Evolutionary conservation across 2,329 filamentous ascomycete species (phyloP), one percentile per base, ranked within the genome.

Genomic region (Neurospora sp.): DNA sequence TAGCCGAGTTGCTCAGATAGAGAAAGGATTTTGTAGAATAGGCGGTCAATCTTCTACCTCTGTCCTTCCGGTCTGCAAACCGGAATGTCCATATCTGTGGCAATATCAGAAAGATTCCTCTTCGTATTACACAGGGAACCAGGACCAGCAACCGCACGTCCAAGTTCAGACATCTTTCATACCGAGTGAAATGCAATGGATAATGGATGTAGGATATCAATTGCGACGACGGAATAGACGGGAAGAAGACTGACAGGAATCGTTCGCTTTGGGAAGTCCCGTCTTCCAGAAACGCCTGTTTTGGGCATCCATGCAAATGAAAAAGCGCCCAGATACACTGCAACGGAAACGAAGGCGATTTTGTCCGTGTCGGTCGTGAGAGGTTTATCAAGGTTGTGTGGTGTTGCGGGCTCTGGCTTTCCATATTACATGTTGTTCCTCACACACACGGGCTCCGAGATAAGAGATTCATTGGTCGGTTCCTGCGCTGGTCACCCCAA

Each of bases 401-500:
- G 23, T 62, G 23, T 62, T 33, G 52, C 23, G 15, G 23, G 52
- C 52, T 62, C 33, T 62, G 52, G 52, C 52, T 62, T 33, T 33
- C 52, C 67, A 67, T 65, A 69, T 43, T 37, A 28, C 46, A 28
- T 69, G 33, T 39, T 68, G 15, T 62, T 41, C 41, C 40, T 41
- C 43, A 41, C 67, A 17, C 65, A 12, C 33, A 65, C 66, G n/a
- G 28, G 69, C 37, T 39, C 11, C 66, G 23, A 68, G 69, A 70
- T 70, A 66, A 65, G 28, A 62, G 38, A 38, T 38, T 28, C 46
- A 38, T 67, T 67, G 46, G 62, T 37, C 41, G 23, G 65, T 66
- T 28, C n/a, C 39, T 19, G 68, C 37, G 39, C 70, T 69, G 62
- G 65, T 37, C 33, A 28, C 43, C 52, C 52, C 8, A 69, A 69